These are phyloP conservation scores for Populus hybrid DNA, from an alignment of 441 rosid genomes.

Conservation along the genomic window DNA sequence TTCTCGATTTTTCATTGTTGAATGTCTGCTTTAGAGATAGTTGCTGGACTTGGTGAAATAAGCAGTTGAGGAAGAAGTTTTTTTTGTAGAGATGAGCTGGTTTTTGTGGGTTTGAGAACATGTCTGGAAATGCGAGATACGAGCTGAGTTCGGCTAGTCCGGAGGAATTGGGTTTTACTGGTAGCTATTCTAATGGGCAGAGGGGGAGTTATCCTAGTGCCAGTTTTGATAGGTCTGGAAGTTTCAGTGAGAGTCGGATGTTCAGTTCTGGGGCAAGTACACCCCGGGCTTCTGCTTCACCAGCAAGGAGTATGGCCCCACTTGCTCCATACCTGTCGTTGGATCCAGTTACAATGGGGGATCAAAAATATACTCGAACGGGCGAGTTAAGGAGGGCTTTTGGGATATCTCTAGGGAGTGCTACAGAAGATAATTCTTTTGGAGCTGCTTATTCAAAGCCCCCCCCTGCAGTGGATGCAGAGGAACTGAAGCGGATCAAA, in stretches of 20 bases:
- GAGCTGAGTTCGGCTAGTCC: slow-evolving; percentile 40
- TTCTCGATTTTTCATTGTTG: background rate
- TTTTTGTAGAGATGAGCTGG: slow-evolving; percentile 19
- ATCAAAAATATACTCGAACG: slow-evolving; percentile 31
- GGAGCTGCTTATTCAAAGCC: slow-evolving; percentile 47
- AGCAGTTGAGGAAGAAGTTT: background rate
- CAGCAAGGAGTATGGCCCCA: slow-evolving; percentile 25
- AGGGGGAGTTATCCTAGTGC: slow-evolving; percentile 35
- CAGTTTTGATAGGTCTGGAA: slow-evolving; percentile 52
- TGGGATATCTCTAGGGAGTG: slow-evolving; percentile 40
- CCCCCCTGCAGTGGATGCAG: slow-evolving; percentile 35
- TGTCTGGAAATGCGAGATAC: slow-evolving; percentile 48
- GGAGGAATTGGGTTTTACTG: slow-evolving; percentile 41
- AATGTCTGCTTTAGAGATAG: background rate
- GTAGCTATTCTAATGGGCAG: slow-evolving; percentile 46
- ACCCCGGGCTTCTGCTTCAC: slow-evolving; percentile 34
- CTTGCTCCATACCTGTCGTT: slow-evolving; percentile 31
- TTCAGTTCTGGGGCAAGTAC: slow-evolving; percentile 34
- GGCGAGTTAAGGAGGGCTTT: slow-evolving; percentile 49
- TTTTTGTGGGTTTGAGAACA: slow-evolving; percentile 17
- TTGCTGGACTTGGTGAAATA: slow-evolving; percentile 13
- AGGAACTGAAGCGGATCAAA: slow-evolving; percentile 53
- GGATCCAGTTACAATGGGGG: slow-evolving; percentile 52
- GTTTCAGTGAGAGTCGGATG: slow-evolving; percentile 40
- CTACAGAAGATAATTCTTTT: slow-evolving; percentile 41